Evolutionary conservation across 257 asterid species (phyloP).

Genomic region (Solanum clarkiae): DNA sequence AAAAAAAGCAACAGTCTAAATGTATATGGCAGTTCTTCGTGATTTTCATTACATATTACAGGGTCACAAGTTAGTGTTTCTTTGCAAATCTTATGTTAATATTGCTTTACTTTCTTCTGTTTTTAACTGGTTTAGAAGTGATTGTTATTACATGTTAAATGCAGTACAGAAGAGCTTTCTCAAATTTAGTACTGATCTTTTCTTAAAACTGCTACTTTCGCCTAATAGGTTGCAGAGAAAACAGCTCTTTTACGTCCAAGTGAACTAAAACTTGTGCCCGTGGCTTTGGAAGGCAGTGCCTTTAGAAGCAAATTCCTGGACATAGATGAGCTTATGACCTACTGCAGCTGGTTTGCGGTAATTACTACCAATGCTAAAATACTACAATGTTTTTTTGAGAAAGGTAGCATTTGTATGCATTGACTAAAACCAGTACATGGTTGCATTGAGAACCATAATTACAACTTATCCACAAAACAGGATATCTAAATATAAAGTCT

Average conservation of each 20-base stretch:
- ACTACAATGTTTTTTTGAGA: not conserved
- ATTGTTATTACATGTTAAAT: not conserved
- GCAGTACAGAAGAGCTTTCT: not conserved
- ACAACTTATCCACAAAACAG: too few relatives aligned
- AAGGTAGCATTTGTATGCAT: too few relatives aligned
- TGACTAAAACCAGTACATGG: too few relatives aligned
- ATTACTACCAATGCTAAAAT: constrained; percentile 15
- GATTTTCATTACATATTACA: not conserved
- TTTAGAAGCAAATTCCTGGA: constrained; percentile 83
- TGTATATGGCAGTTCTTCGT: not conserved
- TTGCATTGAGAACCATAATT: too few relatives aligned
- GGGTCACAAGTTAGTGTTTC: not conserved
- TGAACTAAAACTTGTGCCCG: constrained; percentile 75
- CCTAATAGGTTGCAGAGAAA: constrained; percentile 83
- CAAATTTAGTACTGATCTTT: not conserved
- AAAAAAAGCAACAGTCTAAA: not conserved
- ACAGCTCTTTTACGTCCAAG: constrained; percentile 90
- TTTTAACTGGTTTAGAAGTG: not conserved
- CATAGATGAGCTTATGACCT: constrained; percentile 87
- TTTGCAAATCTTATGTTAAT: not conserved
- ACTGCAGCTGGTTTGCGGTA: constrained; percentile 99
- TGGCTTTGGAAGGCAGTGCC: constrained; percentile 88
- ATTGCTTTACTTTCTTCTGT: not conserved
- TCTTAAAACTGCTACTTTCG: not conserved
- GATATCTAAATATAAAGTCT: too few relatives aligned